Base-by-base conservation (phyloP, 148 eudicot genomes). In the Vaccinium darrowii region DNA sequence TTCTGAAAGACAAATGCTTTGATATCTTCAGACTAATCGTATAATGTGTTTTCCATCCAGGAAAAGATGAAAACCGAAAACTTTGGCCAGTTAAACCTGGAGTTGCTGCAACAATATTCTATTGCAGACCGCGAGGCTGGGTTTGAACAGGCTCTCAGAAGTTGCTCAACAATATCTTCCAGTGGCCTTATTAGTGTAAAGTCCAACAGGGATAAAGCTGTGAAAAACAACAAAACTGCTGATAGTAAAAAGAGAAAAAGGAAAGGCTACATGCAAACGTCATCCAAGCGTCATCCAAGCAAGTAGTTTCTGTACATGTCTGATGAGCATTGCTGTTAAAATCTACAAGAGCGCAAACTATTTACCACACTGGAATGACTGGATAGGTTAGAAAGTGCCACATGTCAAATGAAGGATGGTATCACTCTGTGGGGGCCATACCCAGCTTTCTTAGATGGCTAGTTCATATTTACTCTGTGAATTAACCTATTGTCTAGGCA, bases 151-250 rank as follows among this genome's bases (percentile, higher is more conserved):
- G 79, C 84, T 7, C 63, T 83, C 25, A 33, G 30, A 57, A 73
- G 69, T 53, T 83, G 69, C 84, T 30, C 79, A 8, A 73, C 58
- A 12, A 74, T 74, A 73, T 83, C 84, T 56, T 36, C 79, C 3
- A 12, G 84, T 39, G 84, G 84, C 71, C 43, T 83, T 54, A 47
- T 83, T 9, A 73, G 60, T 23, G 84, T 83, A 33, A 56, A 83
- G 79, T 75, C 78, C 78, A 75, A 75, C 51, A 75, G 78, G 51
- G 23, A 47, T 75, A 75, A 39, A 47, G 23, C 11, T 19, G 78
- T 8, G 78, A 75, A 75, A 75, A 43, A 75, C 78, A 43, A 47
- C 78, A 75, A 19, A 19, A 43, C 78, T 43, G 23, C 78, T 30
- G 75, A 71, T 10, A 69, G 43, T 71, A 71, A 71, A 8, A 74